These are phyloP conservation scores for Phoenix roebelenii DNA, from an alignment of 176 grass and related monocot species.

Conservation along the genomic window DNA sequence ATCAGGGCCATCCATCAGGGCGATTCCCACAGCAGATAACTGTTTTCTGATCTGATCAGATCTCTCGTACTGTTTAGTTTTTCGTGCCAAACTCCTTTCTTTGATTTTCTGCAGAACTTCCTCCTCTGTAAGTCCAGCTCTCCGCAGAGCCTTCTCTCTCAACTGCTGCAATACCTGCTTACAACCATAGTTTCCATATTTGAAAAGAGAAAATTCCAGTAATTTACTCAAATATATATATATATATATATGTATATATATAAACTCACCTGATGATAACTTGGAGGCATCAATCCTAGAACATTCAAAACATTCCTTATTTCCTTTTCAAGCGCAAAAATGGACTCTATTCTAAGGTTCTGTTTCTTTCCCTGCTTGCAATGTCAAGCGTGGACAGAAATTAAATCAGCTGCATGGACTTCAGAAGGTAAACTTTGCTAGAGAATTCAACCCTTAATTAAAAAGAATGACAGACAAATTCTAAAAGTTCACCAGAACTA, in stretches of 20 bases:
- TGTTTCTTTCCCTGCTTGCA: slow-evolving; percentile 71
- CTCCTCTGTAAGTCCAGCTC: slow-evolving; percentile 53
- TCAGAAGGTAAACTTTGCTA: too few relatives aligned
- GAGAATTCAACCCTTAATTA: too few relatives aligned
- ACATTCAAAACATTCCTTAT: slow-evolving; percentile 46
- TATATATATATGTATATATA: background rate
- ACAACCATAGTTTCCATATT: background rate
- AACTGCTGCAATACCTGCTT: slow-evolving; percentile 57
- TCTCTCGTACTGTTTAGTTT: slow-evolving; percentile 55
- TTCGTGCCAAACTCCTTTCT: slow-evolving; percentile 61
- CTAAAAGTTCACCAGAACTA: too few relatives aligned
- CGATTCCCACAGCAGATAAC: slow-evolving; percentile 49
- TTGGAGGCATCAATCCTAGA: slow-evolving; percentile 63
- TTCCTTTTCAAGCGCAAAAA: slow-evolving; percentile 52
- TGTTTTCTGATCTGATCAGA: slow-evolving; percentile 79
- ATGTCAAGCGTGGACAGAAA: background rate
- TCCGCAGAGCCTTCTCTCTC: slow-evolving; percentile 52
- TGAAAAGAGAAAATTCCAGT: background rate
- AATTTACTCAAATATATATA: too few relatives aligned
- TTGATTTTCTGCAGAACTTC: slow-evolving; percentile 64
- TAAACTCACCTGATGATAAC: slow-evolving; percentile 48
- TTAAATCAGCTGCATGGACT: slow-evolving; percentile 2
- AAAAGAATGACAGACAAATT: too few relatives aligned
- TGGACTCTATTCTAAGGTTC: slow-evolving; percentile 51
- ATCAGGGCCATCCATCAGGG: slow-evolving; percentile 66